Conservation (phyloP, 2,329 filamentous ascomycete species). For the Hirsutella thompsonii region DNA sequence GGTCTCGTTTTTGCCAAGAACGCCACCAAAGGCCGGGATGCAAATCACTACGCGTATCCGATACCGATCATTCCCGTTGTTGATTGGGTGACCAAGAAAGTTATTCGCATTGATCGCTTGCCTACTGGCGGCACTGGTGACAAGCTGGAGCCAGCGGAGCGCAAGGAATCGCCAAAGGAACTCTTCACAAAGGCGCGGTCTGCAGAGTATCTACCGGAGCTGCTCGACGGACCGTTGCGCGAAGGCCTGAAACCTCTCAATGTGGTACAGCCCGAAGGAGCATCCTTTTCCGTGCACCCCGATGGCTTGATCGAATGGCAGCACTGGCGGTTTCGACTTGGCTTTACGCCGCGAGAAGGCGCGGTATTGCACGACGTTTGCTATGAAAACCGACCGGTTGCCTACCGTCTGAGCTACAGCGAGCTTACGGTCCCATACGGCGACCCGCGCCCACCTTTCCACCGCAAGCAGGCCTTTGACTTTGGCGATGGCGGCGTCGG, state of each 20-base stretch:
- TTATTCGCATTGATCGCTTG: constrained; percentile 44
- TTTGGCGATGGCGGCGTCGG: constrained; percentile 59
- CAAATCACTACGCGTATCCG: constrained; percentile 51
- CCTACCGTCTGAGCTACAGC: constrained; percentile 53
- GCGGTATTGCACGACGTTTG: constrained; percentile 56
- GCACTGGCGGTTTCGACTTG: constrained; percentile 57
- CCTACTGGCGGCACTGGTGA: constrained; percentile 35
- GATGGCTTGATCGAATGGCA: constrained; percentile 44
- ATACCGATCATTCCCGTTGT: constrained; percentile 47
- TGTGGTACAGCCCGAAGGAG: constrained; percentile 56
- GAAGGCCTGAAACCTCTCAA: constrained; percentile 55
- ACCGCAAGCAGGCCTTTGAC: constrained; percentile 60
- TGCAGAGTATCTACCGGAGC: constrained; percentile 36
- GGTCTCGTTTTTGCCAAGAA: constrained; percentile 36
- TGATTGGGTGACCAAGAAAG: constrained; percentile 39
- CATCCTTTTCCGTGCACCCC: constrained; percentile 46
- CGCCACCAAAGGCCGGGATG: constrained; percentile 31
- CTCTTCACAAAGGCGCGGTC: constrained; percentile 28
- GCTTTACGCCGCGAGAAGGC: constrained; percentile 59
- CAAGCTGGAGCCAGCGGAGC: constrained; percentile 22
- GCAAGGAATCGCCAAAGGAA: constrained; percentile 25
- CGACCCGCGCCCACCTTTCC: constrained; percentile 51
- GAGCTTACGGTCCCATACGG: constrained; percentile 62
- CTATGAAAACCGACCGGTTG: constrained; percentile 51
- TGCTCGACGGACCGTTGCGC: constrained; percentile 32